Evolutionary conservation across 768 basidiomycete genomes (phyloP), one percentile per base, ranked within the genome.

Genomic region (Postia placenta): DNA sequence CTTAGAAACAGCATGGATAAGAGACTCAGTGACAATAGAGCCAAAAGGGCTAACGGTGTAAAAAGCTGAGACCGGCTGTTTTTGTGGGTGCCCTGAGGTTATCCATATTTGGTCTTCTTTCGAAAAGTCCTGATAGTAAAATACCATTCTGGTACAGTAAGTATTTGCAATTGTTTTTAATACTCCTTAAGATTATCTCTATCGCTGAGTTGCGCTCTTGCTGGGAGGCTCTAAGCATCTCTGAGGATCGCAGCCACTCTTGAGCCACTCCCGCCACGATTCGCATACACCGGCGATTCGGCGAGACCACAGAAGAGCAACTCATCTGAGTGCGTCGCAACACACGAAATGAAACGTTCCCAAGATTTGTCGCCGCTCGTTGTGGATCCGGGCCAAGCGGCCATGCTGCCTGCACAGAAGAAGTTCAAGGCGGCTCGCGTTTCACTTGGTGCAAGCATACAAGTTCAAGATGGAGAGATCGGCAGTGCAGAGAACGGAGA

Each of bases 401-500:
- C 54, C 23, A 42, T 39, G 4, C 35, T 41, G 41, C 54, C 57
- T 40, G 57, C 52, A 14, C 43, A 49, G 30, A 59, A 59, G 48
- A 59, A 59, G 52, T 50, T 56, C 46, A 56, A 53, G 39, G 45
- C 50, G 2, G 52, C 55, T 4, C 52, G 46, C 2, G 50, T 48
- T 26, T 56, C 55, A 22, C 47, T 25, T 36, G 57, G 44, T 6
- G 14, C 45, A 28, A 48, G 28, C 33, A 33, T 50, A 14, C 47
- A 33, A 28, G 52, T 42, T 15, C 17, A 27, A 24, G 50, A 47
- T 15, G 24, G 28, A n/a, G 19, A 20, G 11, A 35, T 11, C 6
- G 25, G 23, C 24, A 38, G 22, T 14, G 51, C 35, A 7, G 26
- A 50, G 4, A 45, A 63, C 28, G 76, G 61, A 5, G 67, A 60